Base-by-base conservation (phyloP, 441 rosid genomes). In the Flueggea neowawraea region DNA sequence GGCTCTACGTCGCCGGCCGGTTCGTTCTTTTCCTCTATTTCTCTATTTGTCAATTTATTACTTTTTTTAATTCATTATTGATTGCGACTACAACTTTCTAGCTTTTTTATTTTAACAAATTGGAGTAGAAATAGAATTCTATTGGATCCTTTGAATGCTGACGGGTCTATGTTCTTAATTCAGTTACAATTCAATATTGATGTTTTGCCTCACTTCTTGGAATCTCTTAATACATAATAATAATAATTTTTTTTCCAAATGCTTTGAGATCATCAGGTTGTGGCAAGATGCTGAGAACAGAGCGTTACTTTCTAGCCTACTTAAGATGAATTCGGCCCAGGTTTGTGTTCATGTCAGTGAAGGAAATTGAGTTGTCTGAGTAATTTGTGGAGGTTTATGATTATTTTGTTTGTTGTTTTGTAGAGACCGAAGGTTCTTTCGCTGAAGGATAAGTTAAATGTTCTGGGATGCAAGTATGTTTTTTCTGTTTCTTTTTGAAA, bases 1-100 rank as follows among this genome's bases (percentile, higher is more conserved):
- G 99, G 99, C 97, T 95, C 61, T 95, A 95, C 72, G 96, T 91
- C 61, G 99, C 97, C 55, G 99, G 97, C 72, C 82, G 99, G 99
- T 91, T 55, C 17, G 11, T 43, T 36, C 9, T 36, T 36, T 36
- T 36, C 9, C 9, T 36, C 6, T 8, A 36, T 36, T 36, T 36
- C 39, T 33, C 4, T 33, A 3, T 33, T 33, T 33, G 1, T 36
- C 9, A 36, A 22, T 22, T 22, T 22, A 22, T 22, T 22, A 22
- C 2, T 22, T 0, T 22, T 22, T 22, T 22, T 22, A 22, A 22
- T 22, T 22, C 28, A 22, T 22, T 22, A 22, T 22, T 22, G 28
- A 22, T 22, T 22, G 28, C 28, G 28, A 22, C 28, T 22, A 22
- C 28, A 22, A 22, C 28, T 22, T 22, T 2, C 28, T 22, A 22